Percentiles rank a stretch among this genome's conserved stretches.
Evolutionary conservation across 2,329 filamentous ascomycete genomes (phyloP).

Genomic region (Trichoderma arundinaceum): DNA sequence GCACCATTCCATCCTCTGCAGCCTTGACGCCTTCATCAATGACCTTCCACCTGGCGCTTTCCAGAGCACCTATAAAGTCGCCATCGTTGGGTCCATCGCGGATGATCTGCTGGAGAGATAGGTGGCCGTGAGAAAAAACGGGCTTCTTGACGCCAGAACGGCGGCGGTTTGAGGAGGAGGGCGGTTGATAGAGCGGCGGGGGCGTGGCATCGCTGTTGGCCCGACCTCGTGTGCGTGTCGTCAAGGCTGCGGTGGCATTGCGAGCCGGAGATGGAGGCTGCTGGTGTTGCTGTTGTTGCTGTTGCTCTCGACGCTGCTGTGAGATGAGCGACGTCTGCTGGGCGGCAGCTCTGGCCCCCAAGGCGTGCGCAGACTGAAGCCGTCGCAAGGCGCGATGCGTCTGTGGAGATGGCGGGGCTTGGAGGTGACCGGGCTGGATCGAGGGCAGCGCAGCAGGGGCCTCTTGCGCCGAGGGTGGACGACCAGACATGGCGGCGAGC

Average conservation of each 20-base stretch:
- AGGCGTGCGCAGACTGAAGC: constrained; percentile 75
- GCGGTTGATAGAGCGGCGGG: constrained; percentile 45
- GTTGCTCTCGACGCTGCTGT: constrained; percentile 63
- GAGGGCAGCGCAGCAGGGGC: constrained; percentile 10
- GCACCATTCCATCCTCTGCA: constrained; percentile 82
- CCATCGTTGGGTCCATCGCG: constrained; percentile 79
- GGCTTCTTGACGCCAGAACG: constrained; percentile 51
- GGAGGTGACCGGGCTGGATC: constrained; percentile 20
- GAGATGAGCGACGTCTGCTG: constrained; percentile 62
- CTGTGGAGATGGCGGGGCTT: constrained; percentile 62
- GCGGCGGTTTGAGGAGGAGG: constrained; percentile 45
- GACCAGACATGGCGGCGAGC: constrained; percentile 11
- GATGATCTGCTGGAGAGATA: constrained; percentile 75
- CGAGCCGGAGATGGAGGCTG: constrained; percentile 44
- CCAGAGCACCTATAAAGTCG: constrained; percentile 69
- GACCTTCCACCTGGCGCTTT: constrained; percentile 74
- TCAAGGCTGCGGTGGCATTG: constrained; percentile 44
- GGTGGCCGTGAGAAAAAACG: constrained; percentile 57
- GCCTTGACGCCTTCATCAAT: constrained; percentile 77
- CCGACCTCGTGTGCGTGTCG: constrained; percentile 59
- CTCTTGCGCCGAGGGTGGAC: constrained; percentile 8
- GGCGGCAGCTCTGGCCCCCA: constrained; percentile 60
- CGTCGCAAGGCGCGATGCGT: constrained; percentile 72
- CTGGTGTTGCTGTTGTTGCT: constrained; percentile 34
- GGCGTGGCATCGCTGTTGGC: constrained; percentile 74